A percentile compares a stretch with the other conserved stretches of the same genome.
phyloP scores from a whole-genome alignment of 2,329 filamentous ascomycete genomes.

The Aspergillus chevalieri region DNA sequence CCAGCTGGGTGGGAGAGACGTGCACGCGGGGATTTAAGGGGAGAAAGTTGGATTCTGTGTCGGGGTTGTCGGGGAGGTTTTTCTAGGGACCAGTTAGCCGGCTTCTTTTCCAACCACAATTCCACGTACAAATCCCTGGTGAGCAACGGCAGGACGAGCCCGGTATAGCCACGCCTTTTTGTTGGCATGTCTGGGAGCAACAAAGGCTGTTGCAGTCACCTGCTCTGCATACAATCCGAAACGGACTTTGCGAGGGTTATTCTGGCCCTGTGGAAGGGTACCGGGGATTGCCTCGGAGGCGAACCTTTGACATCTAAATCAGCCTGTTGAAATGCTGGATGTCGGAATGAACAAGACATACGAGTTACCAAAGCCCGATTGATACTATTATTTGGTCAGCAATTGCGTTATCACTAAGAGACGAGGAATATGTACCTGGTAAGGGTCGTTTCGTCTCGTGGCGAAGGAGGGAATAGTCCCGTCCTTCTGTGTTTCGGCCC shows the following conservation, averaged over 20 bases:
- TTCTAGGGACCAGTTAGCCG: conserved; percentile 27
- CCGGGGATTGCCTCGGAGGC: conserved; percentile 34
- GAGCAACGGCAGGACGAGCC: conserved; percentile 50
- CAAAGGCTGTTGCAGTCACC: conserved; percentile 56
- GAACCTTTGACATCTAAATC: conserved; percentile 24
- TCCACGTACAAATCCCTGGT: conserved; percentile 44
- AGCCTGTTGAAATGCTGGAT: conserved; percentile 19
- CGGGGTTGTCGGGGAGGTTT: conserved; percentile 38
- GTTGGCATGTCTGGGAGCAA: conserved; percentile 51
- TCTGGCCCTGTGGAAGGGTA: conserved; percentile 33
- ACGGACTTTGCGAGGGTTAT: conserved; percentile 32
- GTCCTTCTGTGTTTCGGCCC: conserved; percentile 57
- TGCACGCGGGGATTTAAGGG: conserved; percentile 49
- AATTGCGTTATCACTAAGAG: not conserved
- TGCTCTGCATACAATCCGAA: conserved; percentile 37
- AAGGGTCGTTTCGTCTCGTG: conserved; percentile 50
- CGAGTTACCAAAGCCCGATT: conserved; percentile 52
- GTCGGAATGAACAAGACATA: conserved; percentile 18
- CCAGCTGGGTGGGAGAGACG: conserved; percentile 50
- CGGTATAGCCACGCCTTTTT: conserved; percentile 56
- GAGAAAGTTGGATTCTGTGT: conserved; percentile 29
- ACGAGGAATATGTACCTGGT: conserved; percentile 35
- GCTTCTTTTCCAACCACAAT: not conserved
- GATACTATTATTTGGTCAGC: conserved; percentile 37
- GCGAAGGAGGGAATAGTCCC: conserved; percentile 50